These are phyloP conservation scores for Pseudonectria buxi DNA, from an alignment of 2,329 filamentous ascomycete species.

Conservation along the genomic window DNA sequence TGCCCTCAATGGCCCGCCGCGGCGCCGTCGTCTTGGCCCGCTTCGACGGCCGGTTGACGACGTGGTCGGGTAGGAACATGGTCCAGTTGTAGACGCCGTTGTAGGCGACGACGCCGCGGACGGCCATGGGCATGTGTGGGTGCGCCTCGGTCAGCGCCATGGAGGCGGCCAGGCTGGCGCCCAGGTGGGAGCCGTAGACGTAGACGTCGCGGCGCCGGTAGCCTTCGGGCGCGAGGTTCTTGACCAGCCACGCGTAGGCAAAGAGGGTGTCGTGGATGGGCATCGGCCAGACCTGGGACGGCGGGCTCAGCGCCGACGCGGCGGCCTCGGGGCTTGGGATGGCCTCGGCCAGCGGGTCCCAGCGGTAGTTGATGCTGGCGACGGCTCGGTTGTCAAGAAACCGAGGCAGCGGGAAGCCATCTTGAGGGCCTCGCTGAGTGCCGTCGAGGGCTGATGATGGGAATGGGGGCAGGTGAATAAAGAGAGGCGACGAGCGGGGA, in stretches of 20 bases:
- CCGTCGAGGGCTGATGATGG: slow-evolving; percentile 28
- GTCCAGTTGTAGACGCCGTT: slow-evolving; percentile 62
- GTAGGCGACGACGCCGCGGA: slow-evolving; percentile 48
- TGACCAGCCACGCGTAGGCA: slow-evolving; percentile 47
- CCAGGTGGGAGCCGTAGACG: slow-evolving; percentile 52
- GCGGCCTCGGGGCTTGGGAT: slow-evolving; percentile 3
- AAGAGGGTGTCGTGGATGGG: slow-evolving; percentile 50
- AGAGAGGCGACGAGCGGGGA: slow-evolving; percentile 35
- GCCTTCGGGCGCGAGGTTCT: slow-evolving; percentile 34
- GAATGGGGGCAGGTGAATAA: slow-evolving; percentile 50
- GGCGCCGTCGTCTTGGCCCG: slow-evolving; percentile 11
- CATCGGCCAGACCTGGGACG: slow-evolving; percentile 42
- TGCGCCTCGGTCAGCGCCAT: slow-evolving; percentile 51
- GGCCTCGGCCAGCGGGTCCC: slow-evolving; percentile 30
- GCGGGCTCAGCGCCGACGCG: slow-evolving; percentile 1
- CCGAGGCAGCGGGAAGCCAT: slow-evolving; percentile 27
- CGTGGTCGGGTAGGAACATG: slow-evolving; percentile 49
- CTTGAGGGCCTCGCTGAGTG: too few species aligned
- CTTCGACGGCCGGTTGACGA: slow-evolving; percentile 29
- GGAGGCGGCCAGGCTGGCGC: slow-evolving; percentile 49
- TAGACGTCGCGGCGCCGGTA: slow-evolving; percentile 31
- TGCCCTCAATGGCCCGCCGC: slow-evolving; percentile 21
- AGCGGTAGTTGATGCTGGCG: slow-evolving; percentile 54
- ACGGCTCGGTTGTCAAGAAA: slow-evolving; percentile 40
- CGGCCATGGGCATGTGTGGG: slow-evolving; percentile 34